Percentiles rank a stretch among this genome's conserved stretches.
These are phyloP conservation scores for Ceratocystis alfenasii DNA, from an alignment of 2,329 filamentous ascomycete genomes.

Conservation along the genomic window DNA sequence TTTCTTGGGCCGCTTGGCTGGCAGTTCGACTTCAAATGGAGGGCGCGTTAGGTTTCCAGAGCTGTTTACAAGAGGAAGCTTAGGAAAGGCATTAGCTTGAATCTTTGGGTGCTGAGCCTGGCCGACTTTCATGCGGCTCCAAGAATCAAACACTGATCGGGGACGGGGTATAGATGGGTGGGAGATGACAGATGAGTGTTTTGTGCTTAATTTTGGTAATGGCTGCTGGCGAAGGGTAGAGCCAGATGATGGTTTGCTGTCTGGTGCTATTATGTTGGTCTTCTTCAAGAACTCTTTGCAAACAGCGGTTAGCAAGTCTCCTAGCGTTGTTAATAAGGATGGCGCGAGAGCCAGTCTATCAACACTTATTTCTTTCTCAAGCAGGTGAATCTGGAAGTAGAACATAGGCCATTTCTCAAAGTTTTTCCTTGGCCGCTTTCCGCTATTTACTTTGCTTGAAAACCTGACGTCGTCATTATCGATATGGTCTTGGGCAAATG, in stretches of 20 bases:
- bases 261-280: conserved; percentile 24
- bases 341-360: conserved; percentile 11
- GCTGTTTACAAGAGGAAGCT: conserved; percentile 14
- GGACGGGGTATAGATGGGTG: background rate
- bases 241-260: background rate
- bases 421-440: conserved; percentile 44
- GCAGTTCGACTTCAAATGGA: conserved; percentile 19
- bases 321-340: conserved; percentile 13
- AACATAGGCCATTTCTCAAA: conserved; percentile 86
- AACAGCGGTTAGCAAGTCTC: conserved; percentile 56
- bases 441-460: conserved; percentile 33
- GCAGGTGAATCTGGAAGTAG: conserved; percentile 53
- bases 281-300: conserved; percentile 63
- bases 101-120: conserved; percentile 8
- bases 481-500: conserved; percentile 55
- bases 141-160: conserved; percentile 30
- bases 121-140: conserved; percentile 29
- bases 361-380: conserved; percentile 9
- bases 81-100: conserved; percentile 13
- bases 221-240: background rate
- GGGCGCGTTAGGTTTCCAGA: conserved; percentile 20
- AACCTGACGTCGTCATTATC: conserved; percentile 27
- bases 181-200: conserved; percentile 52
- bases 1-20: conserved; percentile 24
- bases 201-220: background rate